Conservation (phyloP, 331 rosid species). For the Cydonia oblonga region DNA sequence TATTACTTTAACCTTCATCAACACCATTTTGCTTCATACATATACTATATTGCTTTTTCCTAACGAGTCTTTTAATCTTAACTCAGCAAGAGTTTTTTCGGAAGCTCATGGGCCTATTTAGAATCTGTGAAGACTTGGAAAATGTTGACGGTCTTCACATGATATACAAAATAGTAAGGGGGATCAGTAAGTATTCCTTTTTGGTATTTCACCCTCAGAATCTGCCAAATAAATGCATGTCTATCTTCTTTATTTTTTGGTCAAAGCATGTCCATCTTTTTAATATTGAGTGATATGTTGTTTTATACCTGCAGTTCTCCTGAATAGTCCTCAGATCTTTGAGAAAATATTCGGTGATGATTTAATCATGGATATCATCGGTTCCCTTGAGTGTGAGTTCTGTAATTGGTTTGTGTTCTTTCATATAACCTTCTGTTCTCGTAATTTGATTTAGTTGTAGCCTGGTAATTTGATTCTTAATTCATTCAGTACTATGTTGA, state of each 20-base stretch:
- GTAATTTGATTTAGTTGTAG: background rate
- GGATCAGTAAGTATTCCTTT: constrained; percentile 64
- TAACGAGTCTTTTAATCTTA: constrained; percentile 11
- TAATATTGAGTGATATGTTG: constrained; percentile 2
- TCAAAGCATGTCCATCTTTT: constrained; percentile 1
- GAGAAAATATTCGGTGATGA: constrained; percentile 86
- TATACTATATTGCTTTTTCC: background rate
- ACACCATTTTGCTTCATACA: background rate
- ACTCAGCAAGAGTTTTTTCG: constrained; percentile 73
- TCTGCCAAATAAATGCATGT: background rate
- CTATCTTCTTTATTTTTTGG: no score
- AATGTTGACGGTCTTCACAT: constrained; percentile 79
- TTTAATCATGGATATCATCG: constrained; percentile 74
- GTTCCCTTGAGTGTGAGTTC: constrained; percentile 86
- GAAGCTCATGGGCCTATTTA: constrained; percentile 71
- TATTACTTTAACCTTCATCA: background rate
- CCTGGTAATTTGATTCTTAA: background rate
- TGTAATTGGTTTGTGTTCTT: constrained; percentile 6
- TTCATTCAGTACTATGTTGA: constrained; percentile 2
- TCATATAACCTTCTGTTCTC: background rate
- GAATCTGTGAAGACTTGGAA: constrained; percentile 66
- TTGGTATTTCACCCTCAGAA: constrained; percentile 4
- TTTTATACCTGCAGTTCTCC: constrained; percentile 55
- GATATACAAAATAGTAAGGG: constrained; percentile 85
- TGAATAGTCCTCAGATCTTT: constrained; percentile 67